Evolutionary conservation across 176 grass and related monocot genomes (phyloP).

Genomic region (Areca catechu): DNA sequence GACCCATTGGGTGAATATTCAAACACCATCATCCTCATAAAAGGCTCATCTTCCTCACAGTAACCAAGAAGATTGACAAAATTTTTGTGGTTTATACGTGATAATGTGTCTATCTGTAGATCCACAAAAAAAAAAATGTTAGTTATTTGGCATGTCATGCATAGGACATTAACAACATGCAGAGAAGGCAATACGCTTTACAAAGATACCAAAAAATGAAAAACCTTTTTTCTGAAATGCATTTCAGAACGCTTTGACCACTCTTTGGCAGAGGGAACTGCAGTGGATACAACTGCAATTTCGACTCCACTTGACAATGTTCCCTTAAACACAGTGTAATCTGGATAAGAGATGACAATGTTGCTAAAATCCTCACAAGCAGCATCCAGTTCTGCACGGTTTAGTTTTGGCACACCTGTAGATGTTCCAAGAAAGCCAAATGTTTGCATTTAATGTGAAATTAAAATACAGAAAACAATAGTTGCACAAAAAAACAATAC

Average conservation of each 20-base stretch:
- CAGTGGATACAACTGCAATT: slow-evolving; percentile 84
- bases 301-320: slow-evolving; percentile 93
- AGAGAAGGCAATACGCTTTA: not conserved
- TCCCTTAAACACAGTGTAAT: slow-evolving; percentile 85
- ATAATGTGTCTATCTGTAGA: slow-evolving; percentile 76
- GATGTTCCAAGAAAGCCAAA: not conserved
- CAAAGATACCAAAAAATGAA: slow-evolving; percentile 4
- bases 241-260: slow-evolving; percentile 77
- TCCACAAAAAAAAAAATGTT: slow-evolving; percentile 14
- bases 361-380: slow-evolving; percentile 99
- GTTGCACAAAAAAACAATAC: no score
- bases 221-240: slow-evolving; percentile 89
- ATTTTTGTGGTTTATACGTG: slow-evolving; percentile 97
- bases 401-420: slow-evolving; percentile 91
- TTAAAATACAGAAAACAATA: no score
- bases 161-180: not conserved
- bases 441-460: no score
- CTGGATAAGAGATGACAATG: slow-evolving; percentile 57
- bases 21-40: slow-evolving; percentile 99
- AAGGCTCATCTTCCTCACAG: slow-evolving; percentile 86
- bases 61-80: slow-evolving; percentile 92
- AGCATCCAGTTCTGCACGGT: slow-evolving; percentile 63
- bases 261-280: slow-evolving; percentile 48
- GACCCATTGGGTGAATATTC: slow-evolving; percentile 87
- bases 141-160: slow-evolving; percentile 4